A percentile compares a stretch with the other conserved stretches of the same genome.
These are phyloP conservation scores for Fusarium setosum DNA, from an alignment of 2,329 filamentous ascomycete species.

Conservation along the genomic window DNA sequence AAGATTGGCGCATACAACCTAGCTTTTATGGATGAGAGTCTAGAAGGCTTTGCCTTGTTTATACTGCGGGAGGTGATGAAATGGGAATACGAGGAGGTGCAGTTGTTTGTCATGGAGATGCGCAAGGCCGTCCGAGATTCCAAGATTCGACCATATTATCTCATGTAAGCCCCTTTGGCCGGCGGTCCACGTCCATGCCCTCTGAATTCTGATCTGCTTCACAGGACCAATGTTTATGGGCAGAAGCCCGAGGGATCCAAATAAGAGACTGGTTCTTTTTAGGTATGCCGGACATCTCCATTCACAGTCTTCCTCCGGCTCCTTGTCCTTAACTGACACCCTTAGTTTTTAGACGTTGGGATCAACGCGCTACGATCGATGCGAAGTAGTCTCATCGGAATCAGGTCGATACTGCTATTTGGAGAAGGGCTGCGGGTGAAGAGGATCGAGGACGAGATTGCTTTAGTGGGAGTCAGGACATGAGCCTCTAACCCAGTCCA, in stretches of 20 bases:
- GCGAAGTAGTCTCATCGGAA: too few species aligned
- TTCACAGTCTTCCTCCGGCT: too few species aligned
- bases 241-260: not conserved
- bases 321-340: too few species aligned
- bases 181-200: too few species aligned
- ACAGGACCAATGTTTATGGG: constrained; percentile 2
- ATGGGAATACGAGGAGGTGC: constrained; percentile 17
- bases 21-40: constrained; percentile 12
- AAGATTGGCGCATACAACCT: constrained; percentile 12
- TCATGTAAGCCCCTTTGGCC: not conserved
- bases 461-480: too few species aligned
- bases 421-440: too few species aligned
- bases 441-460: too few species aligned
- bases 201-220: not conserved
- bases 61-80: constrained; percentile 20
- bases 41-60: constrained; percentile 23
- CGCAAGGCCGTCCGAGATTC: constrained; percentile 10
- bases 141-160: constrained; percentile 3
- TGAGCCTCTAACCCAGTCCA: too few species aligned
- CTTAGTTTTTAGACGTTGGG: too few species aligned
- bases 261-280: not conserved
- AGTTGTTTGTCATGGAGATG: constrained; percentile 22
- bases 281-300: too few species aligned
- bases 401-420: too few species aligned
- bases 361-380: too few species aligned